Evolutionary conservation across 2,329 filamentous ascomycete genomes (phyloP).

Genomic region (Bipolaris oryzae): DNA sequence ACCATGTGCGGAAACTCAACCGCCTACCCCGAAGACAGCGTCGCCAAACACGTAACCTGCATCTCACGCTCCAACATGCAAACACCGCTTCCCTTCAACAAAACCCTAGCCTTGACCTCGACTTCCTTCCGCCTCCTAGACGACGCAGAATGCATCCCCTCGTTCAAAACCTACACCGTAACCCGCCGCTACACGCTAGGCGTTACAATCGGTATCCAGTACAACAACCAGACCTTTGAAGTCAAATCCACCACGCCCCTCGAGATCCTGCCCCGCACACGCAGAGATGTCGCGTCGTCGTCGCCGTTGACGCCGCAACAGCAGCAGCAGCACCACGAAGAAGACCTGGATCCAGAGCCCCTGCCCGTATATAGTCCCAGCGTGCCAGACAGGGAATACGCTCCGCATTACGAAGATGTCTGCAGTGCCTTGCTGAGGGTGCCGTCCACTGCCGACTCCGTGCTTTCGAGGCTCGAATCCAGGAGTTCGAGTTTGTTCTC

Average conservation of each 20-base stretch:
- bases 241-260: slow-evolving; percentile 36
- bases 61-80: slow-evolving; percentile 36
- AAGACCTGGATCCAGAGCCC: slow-evolving; percentile 36
- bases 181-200: slow-evolving; percentile 39
- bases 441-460: slow-evolving; percentile 20
- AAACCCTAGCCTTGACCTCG: slow-evolving; percentile 27
- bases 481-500: slow-evolving; percentile 25
- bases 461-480: slow-evolving; percentile 15
- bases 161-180: slow-evolving; percentile 45
- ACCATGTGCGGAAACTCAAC: slow-evolving; percentile 36
- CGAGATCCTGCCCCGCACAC: slow-evolving; percentile 39
- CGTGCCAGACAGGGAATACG: slow-evolving; percentile 37
- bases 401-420: slow-evolving; percentile 40
- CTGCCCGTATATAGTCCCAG: slow-evolving; percentile 39
- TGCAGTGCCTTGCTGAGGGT: slow-evolving; percentile 26
- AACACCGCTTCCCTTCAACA: slow-evolving; percentile 27
- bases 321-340: too few relatives aligned
- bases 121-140: slow-evolving; percentile 42
- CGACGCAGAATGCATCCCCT: slow-evolving; percentile 42
- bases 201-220: slow-evolving; percentile 37
- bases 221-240: slow-evolving; percentile 32
- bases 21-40: slow-evolving; percentile 36
- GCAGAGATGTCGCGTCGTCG: slow-evolving; percentile 17
- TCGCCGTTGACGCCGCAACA: background rate
- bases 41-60: slow-evolving; percentile 41